Evolutionary conservation across 2,329 filamentous ascomycete species (phyloP), one percentile per base, ranked within the genome.

Genomic region (Cladosporium sp.): DNA sequence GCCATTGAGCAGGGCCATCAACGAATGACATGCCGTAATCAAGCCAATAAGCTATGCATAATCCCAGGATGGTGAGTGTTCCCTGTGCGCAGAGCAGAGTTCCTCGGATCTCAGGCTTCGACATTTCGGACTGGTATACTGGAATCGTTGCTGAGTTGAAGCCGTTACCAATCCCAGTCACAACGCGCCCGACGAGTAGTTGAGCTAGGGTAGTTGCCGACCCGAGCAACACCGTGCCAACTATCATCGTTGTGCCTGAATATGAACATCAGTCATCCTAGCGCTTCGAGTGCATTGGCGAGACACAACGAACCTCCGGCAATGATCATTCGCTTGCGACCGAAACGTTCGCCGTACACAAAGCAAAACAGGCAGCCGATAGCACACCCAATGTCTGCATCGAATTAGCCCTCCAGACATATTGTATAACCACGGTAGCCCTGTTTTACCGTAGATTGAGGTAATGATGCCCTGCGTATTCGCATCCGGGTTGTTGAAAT

Each of bases 131-230:
- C 41, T 67, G 65, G 43, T 68, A 71, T 34, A 76, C 73, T 1
- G 74, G 74, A 0, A 73, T 72, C 0, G 73, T 76, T 0, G 67
- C 69, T 9, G 72, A 77, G 56, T 74, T 68, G 35, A 74, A 69
- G 13, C 74, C 75, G 42, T 74, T 71, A 0, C 75, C 75, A 6
- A 76, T 56, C 6, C 76, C 76, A 0, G 76, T 72, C 9, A 78
- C 66, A 32, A 77, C 68, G n/a, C 76, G 67, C 2, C 72, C 76
- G 6, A 75, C 66, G 28, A 76, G 70, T 52, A 77, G 66, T 52
- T 75, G 73, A 1, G 72, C 58, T 4, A 72, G 67, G 16, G 63
- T 41, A 9, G 13, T 16, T 18, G 38, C 13, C 6, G 48, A 28
- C 13, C 48, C 48, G 19, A 50, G 28, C 4, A 50, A 28, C 5